phyloP scores from a whole-genome alignment of 257 asterid species.

The Oldenlandia corymbosa region DNA sequence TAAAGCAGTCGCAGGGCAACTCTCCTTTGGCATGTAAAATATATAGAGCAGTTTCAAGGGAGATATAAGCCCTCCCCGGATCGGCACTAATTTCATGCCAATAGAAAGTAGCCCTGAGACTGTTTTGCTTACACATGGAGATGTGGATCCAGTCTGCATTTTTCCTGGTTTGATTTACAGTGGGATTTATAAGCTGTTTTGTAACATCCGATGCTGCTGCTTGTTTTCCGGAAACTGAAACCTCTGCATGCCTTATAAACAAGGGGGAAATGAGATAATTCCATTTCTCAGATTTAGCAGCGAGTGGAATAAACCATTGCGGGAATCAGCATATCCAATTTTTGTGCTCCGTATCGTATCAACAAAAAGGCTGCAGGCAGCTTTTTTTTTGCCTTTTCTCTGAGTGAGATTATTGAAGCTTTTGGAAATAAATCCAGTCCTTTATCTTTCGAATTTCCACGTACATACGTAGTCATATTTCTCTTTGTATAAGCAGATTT shows the following conservation, averaged over 20 bases:
- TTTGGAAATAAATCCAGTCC: constrained; percentile 8
- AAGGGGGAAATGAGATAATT: neutral
- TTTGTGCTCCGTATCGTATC: constrained; percentile 19
- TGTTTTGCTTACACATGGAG: constrained; percentile 23
- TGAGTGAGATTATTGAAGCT: constrained; percentile 4
- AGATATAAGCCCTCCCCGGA: no score
- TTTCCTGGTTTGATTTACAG: neutral
- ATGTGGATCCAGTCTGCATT: neutral
- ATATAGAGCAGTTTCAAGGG: neutral
- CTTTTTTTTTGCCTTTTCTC: neutral
- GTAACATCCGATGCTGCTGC: no score
- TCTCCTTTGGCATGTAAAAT: constrained; percentile 65
- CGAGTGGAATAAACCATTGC: constrained; percentile 28
- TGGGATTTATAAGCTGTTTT: neutral
- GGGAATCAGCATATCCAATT: constrained; percentile 36
- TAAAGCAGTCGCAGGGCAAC: constrained; percentile 46
- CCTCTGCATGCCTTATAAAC: constrained; percentile 7
- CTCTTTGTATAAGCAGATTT: constrained; percentile 23
- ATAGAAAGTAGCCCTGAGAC: constrained; percentile 42
- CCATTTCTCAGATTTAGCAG: neutral
- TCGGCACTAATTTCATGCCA: constrained; percentile 31
- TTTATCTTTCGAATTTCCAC: constrained; percentile 4
- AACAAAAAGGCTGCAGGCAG: neutral
- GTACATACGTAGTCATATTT: constrained; percentile 9
- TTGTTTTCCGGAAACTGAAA: neutral